Base-by-base conservation (phyloP, 139 green algal genomes). In the Micromonas commoda region DNA sequence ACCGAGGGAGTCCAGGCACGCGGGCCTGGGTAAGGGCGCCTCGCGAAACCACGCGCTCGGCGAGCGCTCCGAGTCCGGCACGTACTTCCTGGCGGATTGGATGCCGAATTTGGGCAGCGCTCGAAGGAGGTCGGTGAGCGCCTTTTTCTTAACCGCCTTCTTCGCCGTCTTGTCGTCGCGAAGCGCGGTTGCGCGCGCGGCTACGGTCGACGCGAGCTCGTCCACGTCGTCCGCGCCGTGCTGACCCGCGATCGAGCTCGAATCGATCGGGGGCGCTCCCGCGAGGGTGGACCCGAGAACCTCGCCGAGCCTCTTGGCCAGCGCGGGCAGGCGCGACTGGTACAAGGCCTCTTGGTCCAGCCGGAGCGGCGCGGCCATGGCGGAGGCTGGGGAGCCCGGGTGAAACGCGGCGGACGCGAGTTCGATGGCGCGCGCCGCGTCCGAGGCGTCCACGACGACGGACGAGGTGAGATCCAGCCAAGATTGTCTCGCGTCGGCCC, bases 131-230 rank as follows among this genome's bases (percentile, higher is more conserved):
- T 95, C 91, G 0, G 86, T 87, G 24, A 98, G 86, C 38, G 92
- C 94, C 86, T 97, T 96, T 85, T 95, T 94, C 86, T 98, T 97
- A 23, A 90, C 82, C 4, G 82, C 77, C 32, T 86, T 85, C 20
- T 92, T 89, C 3, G 88, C 89, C 80, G 96, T 95, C 19, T 76
- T 35, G 28, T 76, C 35, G 29, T 67, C 39, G 16, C 77, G 68
- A 2, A 85, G 71, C 51, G 37, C 68, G 13, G 31, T 64, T 0
- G 64, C 70, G 4, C 77, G 39, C 16, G 33, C 39, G 37, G 76
- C 81, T 20, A 85, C 60, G 0, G 64, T n/a, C 29, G 24, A 39
- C 2, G 57, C 74, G 29, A 80, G 45, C 1, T 31, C 68, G 23
- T 84, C 79, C 61, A 82, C 26, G 68, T 75, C 35, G n/a, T 19